Evolutionary conservation across 768 basidiomycete genomes (phyloP).

Genomic region (Clathrus columnatus): DNA sequence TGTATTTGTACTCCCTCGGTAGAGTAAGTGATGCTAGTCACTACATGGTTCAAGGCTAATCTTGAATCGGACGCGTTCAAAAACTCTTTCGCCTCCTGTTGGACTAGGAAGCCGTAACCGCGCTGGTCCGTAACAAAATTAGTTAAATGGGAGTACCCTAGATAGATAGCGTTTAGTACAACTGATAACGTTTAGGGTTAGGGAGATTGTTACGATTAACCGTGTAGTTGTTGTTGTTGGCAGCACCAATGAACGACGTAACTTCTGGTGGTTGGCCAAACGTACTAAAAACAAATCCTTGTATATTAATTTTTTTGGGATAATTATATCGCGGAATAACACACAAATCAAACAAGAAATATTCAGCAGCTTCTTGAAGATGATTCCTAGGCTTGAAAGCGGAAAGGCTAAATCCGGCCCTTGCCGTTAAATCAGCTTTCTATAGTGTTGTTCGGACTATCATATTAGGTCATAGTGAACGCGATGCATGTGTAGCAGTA

Average conservation of each 20-base stretch:
- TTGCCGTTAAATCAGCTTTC: constrained; percentile 46
- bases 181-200: neutral
- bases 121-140: constrained; percentile 49
- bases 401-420: constrained; percentile 45
- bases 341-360: constrained; percentile 38
- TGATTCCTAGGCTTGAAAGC: constrained; percentile 37
- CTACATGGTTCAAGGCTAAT: constrained; percentile 40
- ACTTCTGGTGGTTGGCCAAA: constrained; percentile 55
- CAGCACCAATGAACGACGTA: constrained; percentile 53
- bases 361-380: constrained; percentile 47
- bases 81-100: constrained; percentile 49
- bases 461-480: neutral
- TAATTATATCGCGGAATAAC: constrained; percentile 6
- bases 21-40: constrained; percentile 39
- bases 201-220: constrained; percentile 22
- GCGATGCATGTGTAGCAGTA: neutral
- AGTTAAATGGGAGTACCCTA: constrained; percentile 48
- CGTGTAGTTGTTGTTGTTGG: constrained; percentile 60
- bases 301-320: neutral
- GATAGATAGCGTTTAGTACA: neutral
- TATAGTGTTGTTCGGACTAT: constrained; percentile 10
- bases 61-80: constrained; percentile 33
- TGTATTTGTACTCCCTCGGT: constrained; percentile 27
- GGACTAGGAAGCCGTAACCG: constrained; percentile 50
- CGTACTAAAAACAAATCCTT: constrained; percentile 22